phyloP scores from a whole-genome alignment of 257 asterid species.

The Solanum ossicruentum region DNA sequence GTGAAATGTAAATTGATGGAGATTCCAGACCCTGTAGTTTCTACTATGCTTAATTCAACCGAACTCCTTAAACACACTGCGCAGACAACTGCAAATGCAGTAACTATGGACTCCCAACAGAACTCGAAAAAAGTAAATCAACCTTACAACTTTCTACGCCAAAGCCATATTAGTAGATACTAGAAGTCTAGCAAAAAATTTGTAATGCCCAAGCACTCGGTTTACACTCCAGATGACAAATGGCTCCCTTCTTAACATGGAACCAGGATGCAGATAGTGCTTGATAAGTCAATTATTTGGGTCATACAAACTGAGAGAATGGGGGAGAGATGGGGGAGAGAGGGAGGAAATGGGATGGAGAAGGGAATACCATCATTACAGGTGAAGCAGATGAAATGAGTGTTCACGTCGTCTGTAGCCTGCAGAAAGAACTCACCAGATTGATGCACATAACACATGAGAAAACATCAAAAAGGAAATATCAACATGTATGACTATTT shows the following conservation, averaged over 20 bases:
- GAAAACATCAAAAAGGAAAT: background rate
- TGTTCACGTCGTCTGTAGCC: conserved; percentile 64
- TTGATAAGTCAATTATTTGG: background rate
- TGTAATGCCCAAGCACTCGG: background rate
- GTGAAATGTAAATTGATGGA: background rate
- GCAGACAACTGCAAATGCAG: background rate
- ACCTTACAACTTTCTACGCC: background rate
- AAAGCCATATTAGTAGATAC: background rate
- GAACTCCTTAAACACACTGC: background rate
- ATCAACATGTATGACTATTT: background rate
- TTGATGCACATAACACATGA: background rate
- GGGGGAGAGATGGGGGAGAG: background rate
- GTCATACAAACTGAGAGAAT: background rate
- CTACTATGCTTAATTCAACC: background rate
- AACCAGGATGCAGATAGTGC: background rate
- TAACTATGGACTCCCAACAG: background rate
- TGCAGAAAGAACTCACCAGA: conserved; percentile 22
- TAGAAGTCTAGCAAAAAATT: background rate
- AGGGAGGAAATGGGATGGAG: background rate
- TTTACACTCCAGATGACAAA: background rate
- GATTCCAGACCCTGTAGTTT: background rate
- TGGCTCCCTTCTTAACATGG: background rate
- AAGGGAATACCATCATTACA: background rate
- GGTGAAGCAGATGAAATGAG: conserved; percentile 79
- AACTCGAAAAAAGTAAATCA: background rate